Evolutionary conservation across 1,139 yeast genomes (phyloP).

Genomic region (Saccharomyces hybrid): DNA sequence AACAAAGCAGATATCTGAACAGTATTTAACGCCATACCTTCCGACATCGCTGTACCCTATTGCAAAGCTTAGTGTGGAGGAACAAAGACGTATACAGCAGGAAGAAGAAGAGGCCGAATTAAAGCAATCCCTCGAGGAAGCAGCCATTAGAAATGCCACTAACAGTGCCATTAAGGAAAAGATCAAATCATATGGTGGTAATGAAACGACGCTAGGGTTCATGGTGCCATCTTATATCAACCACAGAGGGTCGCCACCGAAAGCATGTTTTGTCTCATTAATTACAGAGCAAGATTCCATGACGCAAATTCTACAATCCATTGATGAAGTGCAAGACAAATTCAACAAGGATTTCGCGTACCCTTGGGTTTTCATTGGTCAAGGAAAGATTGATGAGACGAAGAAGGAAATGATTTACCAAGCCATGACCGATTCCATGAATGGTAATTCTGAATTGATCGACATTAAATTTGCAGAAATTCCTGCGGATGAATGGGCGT

Average conservation of each 20-base stretch:
- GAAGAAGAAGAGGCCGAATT: neutral
- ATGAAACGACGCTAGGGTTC: slow-evolving; percentile 7
- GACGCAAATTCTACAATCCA: neutral
- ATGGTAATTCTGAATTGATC: slow-evolving; percentile 3
- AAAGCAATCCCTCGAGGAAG: neutral
- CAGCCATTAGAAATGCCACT: neutral
- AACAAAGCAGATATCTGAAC: neutral
- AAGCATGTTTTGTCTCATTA: slow-evolving; percentile 65
- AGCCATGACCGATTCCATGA: slow-evolving; percentile 2
- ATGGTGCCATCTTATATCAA: slow-evolving; percentile 12
- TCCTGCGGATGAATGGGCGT: slow-evolving; percentile 42
- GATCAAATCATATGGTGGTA: slow-evolving; percentile 3
- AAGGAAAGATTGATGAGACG: slow-evolving; percentile 40
- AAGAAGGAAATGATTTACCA: neutral
- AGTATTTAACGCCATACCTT: neutral
- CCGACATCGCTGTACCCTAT: neutral
- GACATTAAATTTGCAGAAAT: slow-evolving; percentile 11
- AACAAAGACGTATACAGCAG: neutral
- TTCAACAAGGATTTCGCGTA: slow-evolving; percentile 59
- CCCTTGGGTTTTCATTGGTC: slow-evolving; percentile 70
- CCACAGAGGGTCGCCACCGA: slow-evolving; percentile 34
- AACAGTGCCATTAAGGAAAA: neutral
- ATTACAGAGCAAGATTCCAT: slow-evolving; percentile 31
- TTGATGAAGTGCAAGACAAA: slow-evolving; percentile 42
- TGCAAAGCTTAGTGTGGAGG: neutral